Evolutionary conservation across 1,284 basidiomycete species (phyloP).

Genomic region (Ganoderma boninense): DNA sequence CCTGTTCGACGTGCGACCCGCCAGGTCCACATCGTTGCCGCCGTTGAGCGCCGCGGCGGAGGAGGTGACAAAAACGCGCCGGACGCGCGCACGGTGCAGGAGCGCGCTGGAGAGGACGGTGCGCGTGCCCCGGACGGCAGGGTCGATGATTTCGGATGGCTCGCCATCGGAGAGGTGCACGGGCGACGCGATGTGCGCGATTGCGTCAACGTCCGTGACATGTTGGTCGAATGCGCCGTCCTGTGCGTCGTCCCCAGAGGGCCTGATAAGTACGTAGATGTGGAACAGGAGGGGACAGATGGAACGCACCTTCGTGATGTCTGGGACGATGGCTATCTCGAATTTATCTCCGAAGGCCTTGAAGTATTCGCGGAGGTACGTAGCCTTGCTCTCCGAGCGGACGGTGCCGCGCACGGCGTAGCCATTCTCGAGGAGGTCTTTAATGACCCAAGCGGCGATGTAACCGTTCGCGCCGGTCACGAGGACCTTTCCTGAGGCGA

Average conservation of each 20-base stretch:
- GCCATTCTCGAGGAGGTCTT: slow-evolving; percentile 36
- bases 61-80: slow-evolving; percentile 73
- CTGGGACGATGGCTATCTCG: slow-evolving; percentile 51
- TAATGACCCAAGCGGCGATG: slow-evolving; percentile 40
- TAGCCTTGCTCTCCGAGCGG: slow-evolving; percentile 46
- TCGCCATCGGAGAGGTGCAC: slow-evolving; percentile 44
- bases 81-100: slow-evolving; percentile 51
- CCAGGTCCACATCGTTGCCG: slow-evolving; percentile 36
- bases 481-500: slow-evolving; percentile 10
- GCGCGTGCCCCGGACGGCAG: slow-evolving; percentile 41
- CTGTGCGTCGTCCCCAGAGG: slow-evolving; percentile 21
- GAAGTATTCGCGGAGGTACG: slow-evolving; percentile 56
- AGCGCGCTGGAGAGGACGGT: slow-evolving; percentile 35
- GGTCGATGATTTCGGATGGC: slow-evolving; percentile 44
- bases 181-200: slow-evolving; percentile 57
- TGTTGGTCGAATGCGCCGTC: slow-evolving; percentile 50
- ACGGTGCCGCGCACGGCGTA: slow-evolving; percentile 49
- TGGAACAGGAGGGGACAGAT: neutral
- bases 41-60: slow-evolving; percentile 53
- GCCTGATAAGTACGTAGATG: neutral
- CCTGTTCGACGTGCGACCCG: slow-evolving; percentile 13
- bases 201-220: slow-evolving; percentile 49
- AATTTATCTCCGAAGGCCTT: slow-evolving; percentile 51
- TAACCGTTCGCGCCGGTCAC: slow-evolving; percentile 18
- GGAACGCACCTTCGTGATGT: slow-evolving; percentile 35